A percentile compares a stretch with the other conserved stretches of the same genome.
Conservation (phyloP, 1,139 yeast genomes). For the Sugiyamaella grinbergsii region DNA sequence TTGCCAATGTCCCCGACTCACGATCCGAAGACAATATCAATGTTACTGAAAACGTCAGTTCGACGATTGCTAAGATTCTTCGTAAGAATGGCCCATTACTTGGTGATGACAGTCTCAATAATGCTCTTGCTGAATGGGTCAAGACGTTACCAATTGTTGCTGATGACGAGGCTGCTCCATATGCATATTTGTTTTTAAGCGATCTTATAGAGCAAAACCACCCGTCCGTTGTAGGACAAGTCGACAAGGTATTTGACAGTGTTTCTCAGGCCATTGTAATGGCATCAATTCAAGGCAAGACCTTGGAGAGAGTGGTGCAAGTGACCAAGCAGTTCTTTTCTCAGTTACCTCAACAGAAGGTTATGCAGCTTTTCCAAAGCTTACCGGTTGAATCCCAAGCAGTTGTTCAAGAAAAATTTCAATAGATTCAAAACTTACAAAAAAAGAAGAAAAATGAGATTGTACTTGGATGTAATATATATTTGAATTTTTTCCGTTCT, state of each 20-base stretch:
- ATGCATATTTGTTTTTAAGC: conserved; percentile 72
- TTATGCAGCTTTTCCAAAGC: conserved; percentile 62
- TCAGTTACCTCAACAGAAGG: conserved; percentile 59
- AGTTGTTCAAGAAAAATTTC: conserved; percentile 53
- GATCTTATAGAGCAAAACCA: conserved; percentile 74
- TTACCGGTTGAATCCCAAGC: conserved; percentile 65
- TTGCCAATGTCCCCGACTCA: conserved; percentile 81
- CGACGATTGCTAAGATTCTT: conserved; percentile 78
- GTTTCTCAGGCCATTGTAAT: conserved; percentile 77
- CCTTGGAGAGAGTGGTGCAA: conserved; percentile 64
- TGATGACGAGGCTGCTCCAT: conserved; percentile 91
- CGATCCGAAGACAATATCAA: conserved; percentile 78
- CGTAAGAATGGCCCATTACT: conserved; percentile 51
- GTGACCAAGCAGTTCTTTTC: conserved; percentile 53
- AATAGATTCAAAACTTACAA: conserved; percentile 16
- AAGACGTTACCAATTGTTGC: conserved; percentile 76
- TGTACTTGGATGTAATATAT: conserved; percentile 18
- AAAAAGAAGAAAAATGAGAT: background rate
- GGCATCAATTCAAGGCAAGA: conserved; percentile 66
- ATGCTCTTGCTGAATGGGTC: conserved; percentile 74
- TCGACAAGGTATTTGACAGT: conserved; percentile 68
- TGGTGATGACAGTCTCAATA: conserved; percentile 57
- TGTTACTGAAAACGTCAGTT: conserved; percentile 85
- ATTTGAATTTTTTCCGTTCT: conserved; percentile 2
- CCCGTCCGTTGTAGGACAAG: conserved; percentile 57